Conservation (phyloP, 2,329 filamentous ascomycete species). For the Colletotrichum neosansevieriae region DNA sequence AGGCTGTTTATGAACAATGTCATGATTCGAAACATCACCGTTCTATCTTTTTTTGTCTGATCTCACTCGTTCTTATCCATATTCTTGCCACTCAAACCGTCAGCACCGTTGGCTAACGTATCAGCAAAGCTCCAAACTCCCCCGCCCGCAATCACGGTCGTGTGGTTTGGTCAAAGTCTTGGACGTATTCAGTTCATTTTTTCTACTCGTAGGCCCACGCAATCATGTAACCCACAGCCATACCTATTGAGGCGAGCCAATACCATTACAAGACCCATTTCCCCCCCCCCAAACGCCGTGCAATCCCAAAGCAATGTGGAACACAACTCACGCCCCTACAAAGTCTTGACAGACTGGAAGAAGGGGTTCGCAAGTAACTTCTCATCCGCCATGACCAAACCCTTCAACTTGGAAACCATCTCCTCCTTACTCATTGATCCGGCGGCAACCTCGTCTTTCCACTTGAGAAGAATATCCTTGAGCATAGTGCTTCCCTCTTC, state of each 20-base stretch:
- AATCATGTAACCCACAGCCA: neutral
- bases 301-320: neutral
- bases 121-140: too few species aligned
- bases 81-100: too few species aligned
- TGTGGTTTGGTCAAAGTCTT: neutral
- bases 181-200: neutral
- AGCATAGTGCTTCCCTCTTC: slow-evolving; percentile 88
- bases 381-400: slow-evolving; percentile 80
- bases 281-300: slow-evolving; percentile 21
- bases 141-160: too few species aligned
- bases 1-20: slow-evolving; percentile 61
- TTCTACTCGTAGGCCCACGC: slow-evolving; percentile 1
- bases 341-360: slow-evolving; percentile 73
- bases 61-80: neutral
- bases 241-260: neutral
- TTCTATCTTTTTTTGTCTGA: slow-evolving; percentile 44
- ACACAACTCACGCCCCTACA: slow-evolving; percentile 51
- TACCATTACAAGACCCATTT: slow-evolving; percentile 3
- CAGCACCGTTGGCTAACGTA: too few species aligned
- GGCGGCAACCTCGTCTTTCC: slow-evolving; percentile 81
- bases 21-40: slow-evolving; percentile 54
- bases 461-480: slow-evolving; percentile 84
- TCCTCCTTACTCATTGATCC: slow-evolving; percentile 76
- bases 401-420: slow-evolving; percentile 82
- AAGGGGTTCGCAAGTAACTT: slow-evolving; percentile 75